A percentile compares a stretch with the other conserved stretches of the same genome.
phyloP scores from a whole-genome alignment of 2,329 filamentous ascomycete genomes.

The Fusarium mexicanum region DNA sequence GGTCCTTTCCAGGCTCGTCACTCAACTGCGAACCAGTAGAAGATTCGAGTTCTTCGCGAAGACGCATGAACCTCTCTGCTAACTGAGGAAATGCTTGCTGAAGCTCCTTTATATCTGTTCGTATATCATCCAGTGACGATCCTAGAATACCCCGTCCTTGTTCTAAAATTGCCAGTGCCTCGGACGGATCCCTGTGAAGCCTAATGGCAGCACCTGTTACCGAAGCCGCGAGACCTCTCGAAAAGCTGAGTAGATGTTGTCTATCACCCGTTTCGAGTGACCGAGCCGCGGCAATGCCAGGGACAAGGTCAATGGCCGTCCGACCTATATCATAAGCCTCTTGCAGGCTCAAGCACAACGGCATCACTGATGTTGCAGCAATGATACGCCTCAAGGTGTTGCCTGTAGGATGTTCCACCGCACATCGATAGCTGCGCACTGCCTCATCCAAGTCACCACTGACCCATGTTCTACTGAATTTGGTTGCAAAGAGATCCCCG shows the following conservation, averaged over 20 bases:
- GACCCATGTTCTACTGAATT: no score
- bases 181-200: background rate
- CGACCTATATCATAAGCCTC: background rate
- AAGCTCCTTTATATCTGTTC: background rate
- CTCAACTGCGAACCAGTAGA: fast-evolving
- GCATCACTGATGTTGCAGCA: background rate
- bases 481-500: fast-evolving
- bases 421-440: background rate
- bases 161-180: background rate
- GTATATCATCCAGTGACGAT: background rate
- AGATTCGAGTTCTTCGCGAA: background rate
- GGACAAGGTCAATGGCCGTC: background rate
- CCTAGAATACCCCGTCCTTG: background rate
- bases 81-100: background rate
- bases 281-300: background rate
- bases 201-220: background rate
- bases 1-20: fast-evolving
- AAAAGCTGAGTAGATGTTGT: background rate
- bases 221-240: background rate
- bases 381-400: background rate
- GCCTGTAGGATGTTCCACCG: background rate
- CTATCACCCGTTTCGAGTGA: background rate
- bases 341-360: background rate
- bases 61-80: background rate
- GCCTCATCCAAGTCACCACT: background rate